Percentiles rank a stretch among this genome's conserved stretches.
Conservation (phyloP, 768 basidiomycete genomes). For the Lactarius pseudohatsudake region DNA sequence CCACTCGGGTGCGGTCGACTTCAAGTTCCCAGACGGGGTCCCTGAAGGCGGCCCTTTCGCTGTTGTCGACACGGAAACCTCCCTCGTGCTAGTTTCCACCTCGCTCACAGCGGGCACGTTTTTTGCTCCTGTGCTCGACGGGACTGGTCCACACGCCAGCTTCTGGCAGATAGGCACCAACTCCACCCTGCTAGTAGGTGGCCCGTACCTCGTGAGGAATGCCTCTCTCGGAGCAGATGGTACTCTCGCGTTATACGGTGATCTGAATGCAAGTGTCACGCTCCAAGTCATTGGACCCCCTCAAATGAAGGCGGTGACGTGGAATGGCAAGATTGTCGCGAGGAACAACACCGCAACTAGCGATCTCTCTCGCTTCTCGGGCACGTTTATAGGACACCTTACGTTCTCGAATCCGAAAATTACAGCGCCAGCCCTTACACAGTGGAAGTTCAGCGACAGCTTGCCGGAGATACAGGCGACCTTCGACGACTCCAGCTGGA, state of each 20-base stretch:
- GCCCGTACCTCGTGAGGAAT: slow-evolving; percentile 48
- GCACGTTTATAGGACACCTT: slow-evolving; percentile 53
- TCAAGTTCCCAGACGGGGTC: slow-evolving; percentile 55
- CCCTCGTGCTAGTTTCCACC: slow-evolving; percentile 70
- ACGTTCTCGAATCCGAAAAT: slow-evolving; percentile 38
- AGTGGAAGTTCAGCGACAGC: slow-evolving; percentile 77
- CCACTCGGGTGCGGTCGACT: slow-evolving; percentile 21
- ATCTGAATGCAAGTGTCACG: slow-evolving; percentile 57
- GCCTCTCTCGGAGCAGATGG: slow-evolving; percentile 36
- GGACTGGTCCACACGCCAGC: slow-evolving; percentile 47
- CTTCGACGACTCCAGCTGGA: slow-evolving; percentile 69
- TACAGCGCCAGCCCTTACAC: slow-evolving; percentile 48
- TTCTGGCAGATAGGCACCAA: slow-evolving; percentile 79
- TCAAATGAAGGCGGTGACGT: slow-evolving; percentile 53
- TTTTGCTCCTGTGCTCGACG: slow-evolving; percentile 66
- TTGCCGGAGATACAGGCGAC: slow-evolving; percentile 61
- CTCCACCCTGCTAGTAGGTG: slow-evolving; percentile 53
- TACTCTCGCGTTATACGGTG: slow-evolving; percentile 61
- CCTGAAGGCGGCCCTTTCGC: slow-evolving; percentile 54
- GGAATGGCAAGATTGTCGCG: slow-evolving; percentile 61
- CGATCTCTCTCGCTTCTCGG: slow-evolving; percentile 36
- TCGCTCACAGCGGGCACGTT: slow-evolving; percentile 65
- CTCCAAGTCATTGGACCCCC: slow-evolving; percentile 66
- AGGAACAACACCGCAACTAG: slow-evolving; percentile 39
- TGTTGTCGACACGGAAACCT: slow-evolving; percentile 62